Conservation (phyloP, 768 basidiomycete genomes). For the Leccinum disarticulatum region DNA sequence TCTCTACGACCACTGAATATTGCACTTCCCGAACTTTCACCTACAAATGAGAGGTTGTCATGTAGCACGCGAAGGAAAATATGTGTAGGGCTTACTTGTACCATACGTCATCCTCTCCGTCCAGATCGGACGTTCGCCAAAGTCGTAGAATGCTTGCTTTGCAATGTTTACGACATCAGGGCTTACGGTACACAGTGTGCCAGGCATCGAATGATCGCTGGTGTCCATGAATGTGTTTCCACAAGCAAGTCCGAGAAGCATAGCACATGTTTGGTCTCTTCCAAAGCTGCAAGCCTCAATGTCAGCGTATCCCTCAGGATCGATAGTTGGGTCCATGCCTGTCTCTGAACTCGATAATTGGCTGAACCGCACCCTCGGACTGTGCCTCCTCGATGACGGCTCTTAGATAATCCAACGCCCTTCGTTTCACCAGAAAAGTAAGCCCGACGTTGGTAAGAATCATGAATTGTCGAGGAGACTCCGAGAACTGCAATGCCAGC, state of each 20-base stretch:
- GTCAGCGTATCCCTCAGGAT: constrained; percentile 3
- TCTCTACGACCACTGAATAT: constrained; percentile 87
- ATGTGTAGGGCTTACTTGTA: constrained; percentile 47
- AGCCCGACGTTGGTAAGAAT: constrained; percentile 86
- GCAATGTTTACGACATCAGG: constrained; percentile 68
- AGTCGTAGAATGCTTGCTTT: constrained; percentile 86
- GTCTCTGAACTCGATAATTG: constrained; percentile 81
- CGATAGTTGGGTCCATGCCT: constrained; percentile 45
- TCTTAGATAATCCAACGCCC: constrained; percentile 82
- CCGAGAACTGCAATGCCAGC: constrained; percentile 80
- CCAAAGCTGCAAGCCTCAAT: constrained; percentile 62
- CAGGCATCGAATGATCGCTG: constrained; percentile 44
- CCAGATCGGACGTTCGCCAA: constrained; percentile 83
- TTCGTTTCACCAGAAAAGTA: constrained; percentile 75
- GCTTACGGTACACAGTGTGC: constrained; percentile 50
- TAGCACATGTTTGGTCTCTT: constrained; percentile 87
- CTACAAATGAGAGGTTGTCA: constrained; percentile 31
- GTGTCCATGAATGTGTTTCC: constrained; percentile 79
- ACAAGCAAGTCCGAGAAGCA: constrained; percentile 83
- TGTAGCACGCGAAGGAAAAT: background rate
- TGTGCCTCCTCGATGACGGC: constrained; percentile 82
- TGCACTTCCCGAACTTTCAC: constrained; percentile 68
- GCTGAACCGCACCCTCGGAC: constrained; percentile 69
- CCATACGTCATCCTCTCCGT: constrained; percentile 75
- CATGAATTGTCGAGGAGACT: constrained; percentile 76